Conservation (phyloP, 208 protist genomes). For the Trypanosoma theileri region DNA sequence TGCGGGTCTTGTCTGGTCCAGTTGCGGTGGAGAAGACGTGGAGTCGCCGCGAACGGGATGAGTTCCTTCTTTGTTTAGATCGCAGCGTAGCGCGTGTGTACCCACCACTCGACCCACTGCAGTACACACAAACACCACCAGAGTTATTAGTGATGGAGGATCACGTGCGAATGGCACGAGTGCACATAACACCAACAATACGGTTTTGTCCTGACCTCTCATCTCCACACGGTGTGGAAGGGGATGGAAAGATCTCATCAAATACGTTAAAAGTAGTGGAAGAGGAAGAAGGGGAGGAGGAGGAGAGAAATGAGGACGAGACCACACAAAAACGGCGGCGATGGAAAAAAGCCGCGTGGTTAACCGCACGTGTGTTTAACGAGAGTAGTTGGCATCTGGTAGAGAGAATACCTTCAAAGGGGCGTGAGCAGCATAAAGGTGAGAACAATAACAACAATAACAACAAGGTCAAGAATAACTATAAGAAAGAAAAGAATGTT, state of each 20-base stretch:
- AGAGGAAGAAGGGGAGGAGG: slow-evolving; percentile 26
- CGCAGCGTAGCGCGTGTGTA: slow-evolving; percentile 64
- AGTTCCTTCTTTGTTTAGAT: slow-evolving; percentile 70
- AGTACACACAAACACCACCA: slow-evolving; percentile 31
- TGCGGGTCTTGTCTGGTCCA: slow-evolving; percentile 4
- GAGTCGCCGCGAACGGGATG: slow-evolving; percentile 35
- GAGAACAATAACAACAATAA: not conserved
- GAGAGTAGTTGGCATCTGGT: slow-evolving; percentile 54
- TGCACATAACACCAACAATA: slow-evolving; percentile 2
- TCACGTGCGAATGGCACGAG: not conserved
- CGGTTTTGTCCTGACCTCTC: not conserved
- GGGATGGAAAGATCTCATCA: not conserved
- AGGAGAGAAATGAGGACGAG: slow-evolving; percentile 9
- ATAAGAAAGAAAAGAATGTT: not conserved
- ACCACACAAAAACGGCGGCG: slow-evolving; percentile 26
- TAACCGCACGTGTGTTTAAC: slow-evolving; percentile 72
- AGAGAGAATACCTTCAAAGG: not conserved
- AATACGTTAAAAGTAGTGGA: slow-evolving; percentile 5
- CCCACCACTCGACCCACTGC: slow-evolving; percentile 68
- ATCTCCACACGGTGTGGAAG: slow-evolving; percentile 24
- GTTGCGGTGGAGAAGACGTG: not conserved
- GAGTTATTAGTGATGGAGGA: slow-evolving; percentile 8
- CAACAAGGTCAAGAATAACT: not conserved
- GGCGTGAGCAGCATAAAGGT: not conserved
- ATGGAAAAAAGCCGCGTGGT: slow-evolving; percentile 58